Conservation (phyloP, 2,329 filamentous ascomycete genomes). For the Neofusicoccum sp. region DNA sequence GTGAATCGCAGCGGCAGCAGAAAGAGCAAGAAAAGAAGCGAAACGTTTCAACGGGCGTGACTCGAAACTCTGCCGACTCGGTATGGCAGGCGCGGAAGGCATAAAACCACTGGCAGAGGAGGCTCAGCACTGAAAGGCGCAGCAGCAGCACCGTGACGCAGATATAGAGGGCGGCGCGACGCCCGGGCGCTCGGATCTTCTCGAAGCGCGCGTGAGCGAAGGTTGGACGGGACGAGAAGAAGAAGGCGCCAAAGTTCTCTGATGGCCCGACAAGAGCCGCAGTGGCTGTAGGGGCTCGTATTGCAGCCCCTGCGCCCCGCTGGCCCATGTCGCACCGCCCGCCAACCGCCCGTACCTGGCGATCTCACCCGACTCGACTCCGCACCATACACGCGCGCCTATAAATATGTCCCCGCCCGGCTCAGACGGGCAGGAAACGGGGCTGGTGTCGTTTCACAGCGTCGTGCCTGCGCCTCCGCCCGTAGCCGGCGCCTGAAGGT, state of each 20-base stretch:
- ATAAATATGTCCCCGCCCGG: neutral
- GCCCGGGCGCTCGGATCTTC: neutral
- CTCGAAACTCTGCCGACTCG: neutral
- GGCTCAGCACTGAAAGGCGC: neutral
- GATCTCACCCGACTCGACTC: neutral
- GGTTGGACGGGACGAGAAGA: neutral
- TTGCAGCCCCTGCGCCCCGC: constrained; percentile 9
- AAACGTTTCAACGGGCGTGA: neutral
- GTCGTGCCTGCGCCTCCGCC: neutral
- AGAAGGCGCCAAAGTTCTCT: neutral
- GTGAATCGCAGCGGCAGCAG: neutral
- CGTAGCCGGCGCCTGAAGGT: neutral
- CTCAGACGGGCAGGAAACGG: neutral
- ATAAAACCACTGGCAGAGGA: neutral
- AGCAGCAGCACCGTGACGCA: neutral
- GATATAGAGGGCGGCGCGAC: neutral
- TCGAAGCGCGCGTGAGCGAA: neutral
- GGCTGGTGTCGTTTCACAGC: constrained; percentile 1
- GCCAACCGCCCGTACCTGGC: constrained; percentile 4
- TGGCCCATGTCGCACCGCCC: neutral
- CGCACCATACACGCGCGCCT: neutral
- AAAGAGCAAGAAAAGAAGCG: neutral
- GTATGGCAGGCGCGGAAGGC: neutral
- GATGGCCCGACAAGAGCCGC: neutral
- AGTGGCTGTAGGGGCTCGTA: neutral